Evolutionary conservation across 2,329 filamentous ascomycete genomes (phyloP).

Genomic region (Hypoxylon rubiginosum): DNA sequence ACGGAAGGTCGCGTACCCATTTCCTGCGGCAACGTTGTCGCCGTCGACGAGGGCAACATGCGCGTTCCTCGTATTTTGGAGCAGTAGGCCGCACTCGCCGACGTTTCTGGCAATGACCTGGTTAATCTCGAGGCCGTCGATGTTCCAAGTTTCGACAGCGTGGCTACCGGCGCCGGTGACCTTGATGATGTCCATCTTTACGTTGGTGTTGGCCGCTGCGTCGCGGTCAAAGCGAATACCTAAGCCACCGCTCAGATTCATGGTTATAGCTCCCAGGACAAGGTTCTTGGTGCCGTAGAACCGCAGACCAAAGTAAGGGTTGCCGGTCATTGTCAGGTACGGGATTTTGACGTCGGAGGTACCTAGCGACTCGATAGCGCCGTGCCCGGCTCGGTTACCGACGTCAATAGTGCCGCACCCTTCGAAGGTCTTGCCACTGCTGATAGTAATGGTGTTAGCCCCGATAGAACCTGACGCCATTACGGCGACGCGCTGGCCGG

Average conservation of each 20-base stretch:
- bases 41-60: conserved; percentile 68
- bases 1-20: conserved; percentile 68
- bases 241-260: conserved; percentile 67
- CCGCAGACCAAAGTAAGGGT: conserved; percentile 69
- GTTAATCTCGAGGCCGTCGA: conserved; percentile 65
- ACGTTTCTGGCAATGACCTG: conserved; percentile 66
- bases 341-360: conserved; percentile 66
- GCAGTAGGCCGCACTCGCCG: conserved; percentile 68
- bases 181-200: conserved; percentile 65
- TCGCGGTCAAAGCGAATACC: conserved; percentile 72
- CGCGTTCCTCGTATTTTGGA: conserved; percentile 67
- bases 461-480: conserved; percentile 69
- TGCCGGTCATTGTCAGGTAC: conserved; percentile 69
- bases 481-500: conserved; percentile 66
- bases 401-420: conserved; percentile 69
- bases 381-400: conserved; percentile 57
- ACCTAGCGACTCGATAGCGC: conserved; percentile 66
- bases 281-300: conserved; percentile 66
- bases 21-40: conserved; percentile 65
- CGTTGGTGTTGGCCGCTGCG: conserved; percentile 64
- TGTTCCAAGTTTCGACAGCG: conserved; percentile 72
- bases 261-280: conserved; percentile 64
- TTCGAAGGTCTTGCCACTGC: conserved; percentile 69
- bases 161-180: conserved; percentile 68
- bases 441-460: conserved; percentile 64